Conservation (phyloP, 345 rosid genomes). For the Aurinia saxatilis region DNA sequence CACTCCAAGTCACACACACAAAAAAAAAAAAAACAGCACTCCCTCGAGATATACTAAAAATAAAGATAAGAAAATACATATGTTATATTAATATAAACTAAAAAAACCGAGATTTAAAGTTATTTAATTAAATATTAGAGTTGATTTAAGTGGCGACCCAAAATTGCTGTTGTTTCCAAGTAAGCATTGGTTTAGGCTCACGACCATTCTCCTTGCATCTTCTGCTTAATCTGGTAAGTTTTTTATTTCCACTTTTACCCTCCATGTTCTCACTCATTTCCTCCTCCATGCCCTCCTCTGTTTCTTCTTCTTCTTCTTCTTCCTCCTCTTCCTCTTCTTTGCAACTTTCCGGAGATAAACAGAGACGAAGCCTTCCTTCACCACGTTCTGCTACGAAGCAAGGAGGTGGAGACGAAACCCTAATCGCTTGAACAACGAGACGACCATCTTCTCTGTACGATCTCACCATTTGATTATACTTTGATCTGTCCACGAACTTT, state of each 20-base stretch:
- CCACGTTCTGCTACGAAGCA: slow-evolving; percentile 61
- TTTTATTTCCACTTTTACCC: slow-evolving; percentile 39
- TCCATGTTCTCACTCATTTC: slow-evolving; percentile 16
- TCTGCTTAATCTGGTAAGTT: slow-evolving; percentile 26
- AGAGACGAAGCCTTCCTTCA: slow-evolving; percentile 66
- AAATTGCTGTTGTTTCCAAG: slow-evolving; percentile 45
- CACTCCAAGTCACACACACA: neutral
- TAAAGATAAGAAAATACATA: neutral
- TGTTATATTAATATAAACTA: neutral
- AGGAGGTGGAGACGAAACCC: slow-evolving; percentile 9
- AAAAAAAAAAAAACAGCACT: too few relatives aligned
- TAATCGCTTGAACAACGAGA: slow-evolving; percentile 54
- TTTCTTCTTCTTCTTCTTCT: slow-evolving; percentile 12
- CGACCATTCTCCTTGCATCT: slow-evolving; percentile 56
- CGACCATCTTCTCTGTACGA: slow-evolving; percentile 69
- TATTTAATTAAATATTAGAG: neutral
- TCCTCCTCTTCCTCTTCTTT: neutral
- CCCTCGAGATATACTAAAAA: neutral
- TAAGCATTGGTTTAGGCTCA: slow-evolving; percentile 35
- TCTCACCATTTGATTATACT: slow-evolving; percentile 31
- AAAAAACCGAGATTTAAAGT: neutral
- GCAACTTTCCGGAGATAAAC: slow-evolving; percentile 21
- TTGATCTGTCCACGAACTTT: slow-evolving; percentile 48
- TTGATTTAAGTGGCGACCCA: slow-evolving; percentile 45
- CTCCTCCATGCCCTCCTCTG: slow-evolving; percentile 28